A percentile compares a stretch with the other conserved stretches of the same genome.
phyloP scores from a whole-genome alignment of 208 protist species.

The Crithidia brevicula region DNA sequence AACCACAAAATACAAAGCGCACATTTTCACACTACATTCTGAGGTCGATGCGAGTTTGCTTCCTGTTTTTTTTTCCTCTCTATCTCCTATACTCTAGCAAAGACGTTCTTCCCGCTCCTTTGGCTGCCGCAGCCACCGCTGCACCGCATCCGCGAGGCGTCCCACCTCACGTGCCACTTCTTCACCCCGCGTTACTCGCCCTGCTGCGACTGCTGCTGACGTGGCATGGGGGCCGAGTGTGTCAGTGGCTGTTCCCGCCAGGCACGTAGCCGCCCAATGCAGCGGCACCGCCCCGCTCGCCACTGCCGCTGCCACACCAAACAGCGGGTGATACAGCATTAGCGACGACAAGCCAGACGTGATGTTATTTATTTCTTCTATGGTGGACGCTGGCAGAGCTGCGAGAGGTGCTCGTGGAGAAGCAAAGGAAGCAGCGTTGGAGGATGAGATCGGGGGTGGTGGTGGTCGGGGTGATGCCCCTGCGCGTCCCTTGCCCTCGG shows the following conservation, averaged over 20 bases:
- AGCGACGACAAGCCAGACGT: neutral
- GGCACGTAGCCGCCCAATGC: conserved; percentile 30
- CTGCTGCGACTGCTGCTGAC: conserved; percentile 10
- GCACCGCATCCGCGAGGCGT: neutral
- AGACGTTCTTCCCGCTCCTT: neutral
- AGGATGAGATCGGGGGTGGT: too few relatives aligned
- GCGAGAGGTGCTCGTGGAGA: too few relatives aligned
- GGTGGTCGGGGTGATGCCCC: too few relatives aligned
- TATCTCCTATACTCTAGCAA: too few relatives aligned
- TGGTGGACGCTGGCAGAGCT: too few relatives aligned
- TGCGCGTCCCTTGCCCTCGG: too few relatives aligned
- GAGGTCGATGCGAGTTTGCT: neutral
- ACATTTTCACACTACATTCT: too few relatives aligned
- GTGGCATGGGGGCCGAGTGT: neutral
- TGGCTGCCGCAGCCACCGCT: neutral
- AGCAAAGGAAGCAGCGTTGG: too few relatives aligned
- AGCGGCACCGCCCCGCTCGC: conserved; percentile 30
- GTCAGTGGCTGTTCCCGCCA: neutral
- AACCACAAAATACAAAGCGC: too few relatives aligned
- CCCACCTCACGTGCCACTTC: neutral
- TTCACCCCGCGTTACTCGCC: too few relatives aligned
- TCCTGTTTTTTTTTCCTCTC: conserved; percentile 25
- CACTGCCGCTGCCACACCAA: conserved; percentile 45
- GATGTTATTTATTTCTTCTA: too few relatives aligned
- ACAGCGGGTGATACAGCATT: conserved; percentile 41